These are phyloP conservation scores for Fusarium penzigii DNA, from an alignment of 2,329 filamentous ascomycete genomes.

Conservation along the genomic window DNA sequence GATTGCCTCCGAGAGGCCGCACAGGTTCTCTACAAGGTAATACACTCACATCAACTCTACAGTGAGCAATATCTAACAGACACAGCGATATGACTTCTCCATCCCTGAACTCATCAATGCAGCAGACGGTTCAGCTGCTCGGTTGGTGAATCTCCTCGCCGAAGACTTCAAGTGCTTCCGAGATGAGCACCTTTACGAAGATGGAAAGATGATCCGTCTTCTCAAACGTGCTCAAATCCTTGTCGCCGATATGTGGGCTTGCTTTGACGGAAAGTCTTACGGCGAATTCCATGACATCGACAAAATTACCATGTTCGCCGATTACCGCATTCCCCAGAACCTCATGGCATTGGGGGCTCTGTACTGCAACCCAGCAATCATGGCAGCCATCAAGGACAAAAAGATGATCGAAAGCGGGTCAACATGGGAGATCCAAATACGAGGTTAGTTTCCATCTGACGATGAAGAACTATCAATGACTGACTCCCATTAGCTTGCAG, in stretches of 20 bases:
- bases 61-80: conserved; percentile 1
- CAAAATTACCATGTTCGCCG: conserved; percentile 97
- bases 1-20: conserved; percentile 82
- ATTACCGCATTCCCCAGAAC: conserved; percentile 96
- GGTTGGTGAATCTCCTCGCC: conserved; percentile 82
- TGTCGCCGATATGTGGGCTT: conserved; percentile 95
- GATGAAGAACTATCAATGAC: not conserved
- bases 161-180: conserved; percentile 82
- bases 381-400: conserved; percentile 66
- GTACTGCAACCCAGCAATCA: conserved; percentile 78
- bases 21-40: conserved; percentile 73
- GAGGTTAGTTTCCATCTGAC: conserved; percentile 53
- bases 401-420: conserved; percentile 70
- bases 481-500: conserved; percentile 65
- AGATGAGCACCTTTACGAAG: conserved; percentile 76
- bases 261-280: conserved; percentile 78
- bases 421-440: conserved; percentile 81
- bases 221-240: conserved; percentile 96
- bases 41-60: not conserved
- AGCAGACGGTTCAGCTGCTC: conserved; percentile 77
- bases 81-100: conserved; percentile 72
- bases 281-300: conserved; percentile 88
- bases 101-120: conserved; percentile 72
- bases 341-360: conserved; percentile 81
- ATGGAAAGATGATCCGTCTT: conserved; percentile 71